phyloP scores from a whole-genome alignment of 1,139 yeast species.

The Candida dubliniensis region DNA sequence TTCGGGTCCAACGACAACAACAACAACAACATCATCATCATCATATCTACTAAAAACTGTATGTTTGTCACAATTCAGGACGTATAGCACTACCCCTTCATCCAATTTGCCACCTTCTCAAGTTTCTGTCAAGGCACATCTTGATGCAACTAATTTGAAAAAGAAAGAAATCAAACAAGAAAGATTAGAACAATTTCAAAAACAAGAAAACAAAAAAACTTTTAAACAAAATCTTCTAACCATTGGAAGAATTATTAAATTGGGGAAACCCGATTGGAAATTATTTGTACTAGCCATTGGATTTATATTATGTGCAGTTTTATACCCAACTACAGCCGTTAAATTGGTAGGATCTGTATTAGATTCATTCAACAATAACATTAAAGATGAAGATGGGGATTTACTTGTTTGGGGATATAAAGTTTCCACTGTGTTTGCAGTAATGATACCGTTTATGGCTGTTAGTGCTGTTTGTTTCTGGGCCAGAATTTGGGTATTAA shows the following conservation, averaged over 20 bases:
- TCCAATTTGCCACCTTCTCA: constrained; percentile 2
- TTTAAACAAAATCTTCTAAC: constrained; percentile 38
- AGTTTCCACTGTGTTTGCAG: constrained; percentile 39
- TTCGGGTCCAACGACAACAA: not conserved
- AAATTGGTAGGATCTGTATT: constrained; percentile 49
- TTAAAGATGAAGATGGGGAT: constrained; percentile 41
- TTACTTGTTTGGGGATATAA: constrained; percentile 49
- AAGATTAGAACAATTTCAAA: constrained; percentile 30
- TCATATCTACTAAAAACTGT: not conserved
- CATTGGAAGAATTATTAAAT: constrained; percentile 35
- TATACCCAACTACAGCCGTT: constrained; percentile 48
- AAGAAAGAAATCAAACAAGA: constrained; percentile 33
- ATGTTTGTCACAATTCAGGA: not conserved
- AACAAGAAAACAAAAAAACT: constrained; percentile 24
- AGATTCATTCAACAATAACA: constrained; percentile 42
- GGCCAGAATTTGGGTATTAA: constrained; percentile 52
- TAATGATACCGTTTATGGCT: constrained; percentile 50
- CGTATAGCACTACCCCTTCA: not conserved
- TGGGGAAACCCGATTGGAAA: constrained; percentile 44
- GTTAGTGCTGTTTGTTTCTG: constrained; percentile 48
- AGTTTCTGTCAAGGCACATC: constrained; percentile 29
- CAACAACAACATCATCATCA: not conserved
- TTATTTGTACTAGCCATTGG: constrained; percentile 42
- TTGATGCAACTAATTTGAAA: constrained; percentile 29
- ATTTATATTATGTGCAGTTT: constrained; percentile 46